A percentile compares a stretch with the other conserved stretches of the same genome.
These are phyloP conservation scores for Thyridium curvatum DNA, from an alignment of 2,329 filamentous ascomycete genomes.

Conservation along the genomic window DNA sequence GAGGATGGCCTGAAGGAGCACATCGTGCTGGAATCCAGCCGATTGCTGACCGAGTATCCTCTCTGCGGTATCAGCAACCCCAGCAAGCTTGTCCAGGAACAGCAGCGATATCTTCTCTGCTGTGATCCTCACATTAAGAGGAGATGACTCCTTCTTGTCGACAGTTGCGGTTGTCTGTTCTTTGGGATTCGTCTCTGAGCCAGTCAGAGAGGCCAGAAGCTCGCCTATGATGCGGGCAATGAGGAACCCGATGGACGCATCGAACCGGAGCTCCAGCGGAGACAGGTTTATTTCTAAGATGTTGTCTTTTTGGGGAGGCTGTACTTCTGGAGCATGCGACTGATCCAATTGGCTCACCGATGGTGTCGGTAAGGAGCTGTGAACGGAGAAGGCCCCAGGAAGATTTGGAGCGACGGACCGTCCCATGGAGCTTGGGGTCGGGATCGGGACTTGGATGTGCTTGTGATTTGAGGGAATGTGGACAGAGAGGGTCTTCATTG, in stretches of 20 bases:
- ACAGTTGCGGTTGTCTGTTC: slow-evolving; percentile 11
- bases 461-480: slow-evolving; percentile 47
- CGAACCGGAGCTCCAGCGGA: slow-evolving; percentile 46
- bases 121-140: slow-evolving; percentile 35
- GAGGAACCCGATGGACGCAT: slow-evolving; percentile 50
- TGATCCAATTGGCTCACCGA: slow-evolving; percentile 10
- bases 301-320: slow-evolving; percentile 17
- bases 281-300: slow-evolving; percentile 45
- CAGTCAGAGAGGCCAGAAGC: slow-evolving; percentile 35
- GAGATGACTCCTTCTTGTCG: slow-evolving; percentile 7
- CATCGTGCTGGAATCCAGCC: slow-evolving; percentile 33
- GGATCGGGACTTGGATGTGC: slow-evolving; percentile 30
- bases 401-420: slow-evolving; percentile 42
- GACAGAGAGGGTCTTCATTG: slow-evolving; percentile 42
- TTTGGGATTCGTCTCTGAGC: slow-evolving; percentile 14
- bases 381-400: slow-evolving; percentile 56
- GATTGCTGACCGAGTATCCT: slow-evolving; percentile 32
- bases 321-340: not conserved
- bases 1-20: slow-evolving; percentile 45
- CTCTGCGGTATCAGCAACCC: slow-evolving; percentile 43
- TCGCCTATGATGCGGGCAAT: slow-evolving; percentile 44
- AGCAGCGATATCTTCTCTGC: slow-evolving; percentile 45
- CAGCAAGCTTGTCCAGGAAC: slow-evolving; percentile 48
- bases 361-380: slow-evolving; percentile 17
- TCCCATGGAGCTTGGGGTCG: slow-evolving; percentile 16